Evolutionary conservation across 163 green algal species (phyloP).

Genomic region (Coccomyxa subellipsoidea): DNA sequence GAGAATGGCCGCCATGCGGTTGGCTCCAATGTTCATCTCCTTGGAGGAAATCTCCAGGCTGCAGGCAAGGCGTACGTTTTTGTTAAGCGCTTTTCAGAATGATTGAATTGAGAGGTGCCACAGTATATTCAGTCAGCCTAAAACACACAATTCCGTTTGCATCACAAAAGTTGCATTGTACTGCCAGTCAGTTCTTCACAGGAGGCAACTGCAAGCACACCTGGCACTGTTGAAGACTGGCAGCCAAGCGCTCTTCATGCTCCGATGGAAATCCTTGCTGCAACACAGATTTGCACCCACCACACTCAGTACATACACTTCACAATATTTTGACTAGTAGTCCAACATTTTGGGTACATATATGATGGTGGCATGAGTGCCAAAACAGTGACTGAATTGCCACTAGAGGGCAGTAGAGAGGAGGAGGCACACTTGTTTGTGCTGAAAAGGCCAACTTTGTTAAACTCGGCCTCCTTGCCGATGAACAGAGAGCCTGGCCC

Average conservation of each 20-base stretch:
- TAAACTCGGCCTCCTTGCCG: neutral
- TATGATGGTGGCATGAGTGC: too few species aligned
- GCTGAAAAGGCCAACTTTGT: slow-evolving; percentile 6
- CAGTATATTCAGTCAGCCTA: too few species aligned
- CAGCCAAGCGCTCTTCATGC: neutral
- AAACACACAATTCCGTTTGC: too few species aligned
- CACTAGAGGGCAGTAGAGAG: neutral
- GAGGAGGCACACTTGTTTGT: neutral
- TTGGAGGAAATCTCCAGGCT: neutral
- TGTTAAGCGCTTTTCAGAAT: too few species aligned
- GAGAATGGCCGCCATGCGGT: neutral
- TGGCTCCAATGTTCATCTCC: neutral
- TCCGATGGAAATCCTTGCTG: slow-evolving; percentile 2
- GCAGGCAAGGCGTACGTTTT: too few species aligned
- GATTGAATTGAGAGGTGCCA: too few species aligned
- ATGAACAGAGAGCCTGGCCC: neutral
- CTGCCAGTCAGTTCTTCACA: too few species aligned
- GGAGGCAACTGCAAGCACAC: neutral
- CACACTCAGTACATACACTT: too few species aligned
- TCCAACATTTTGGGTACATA: too few species aligned
- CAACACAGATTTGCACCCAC: neutral
- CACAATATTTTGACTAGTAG: too few species aligned
- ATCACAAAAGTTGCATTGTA: too few species aligned
- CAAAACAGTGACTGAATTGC: neutral
- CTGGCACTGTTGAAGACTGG: slow-evolving; percentile 2